Conservation (phyloP, 768 basidiomycete genomes). For the Paxillus ammoniavirescens region DNA sequence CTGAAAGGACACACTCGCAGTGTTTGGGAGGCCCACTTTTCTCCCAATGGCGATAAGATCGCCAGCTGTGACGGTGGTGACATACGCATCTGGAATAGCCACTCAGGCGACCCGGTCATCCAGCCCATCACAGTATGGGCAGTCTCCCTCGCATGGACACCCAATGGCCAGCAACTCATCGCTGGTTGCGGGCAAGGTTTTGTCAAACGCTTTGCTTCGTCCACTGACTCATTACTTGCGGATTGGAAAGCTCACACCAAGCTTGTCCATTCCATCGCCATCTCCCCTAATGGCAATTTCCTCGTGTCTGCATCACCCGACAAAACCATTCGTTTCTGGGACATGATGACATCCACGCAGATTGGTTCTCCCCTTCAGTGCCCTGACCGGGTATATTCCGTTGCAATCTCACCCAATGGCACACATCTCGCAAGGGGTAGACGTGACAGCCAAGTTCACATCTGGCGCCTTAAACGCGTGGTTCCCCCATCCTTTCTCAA, state of each 20-base stretch:
- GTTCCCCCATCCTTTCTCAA: not conserved
- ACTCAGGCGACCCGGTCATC: not conserved
- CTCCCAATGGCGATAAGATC: not conserved
- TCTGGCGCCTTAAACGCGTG: not conserved
- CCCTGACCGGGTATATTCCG: not conserved
- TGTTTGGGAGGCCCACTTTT: not conserved
- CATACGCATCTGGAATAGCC: not conserved
- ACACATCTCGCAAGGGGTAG: not conserved
- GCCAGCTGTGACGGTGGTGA: not conserved
- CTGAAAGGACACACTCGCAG: not conserved
- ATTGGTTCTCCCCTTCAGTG: not conserved
- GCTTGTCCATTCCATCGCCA: not conserved
- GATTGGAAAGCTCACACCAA: slow-evolving; percentile 2
- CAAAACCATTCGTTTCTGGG: slow-evolving; percentile 10
- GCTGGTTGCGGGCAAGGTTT: not conserved
- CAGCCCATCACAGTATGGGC: not conserved
- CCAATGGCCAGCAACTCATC: not conserved
- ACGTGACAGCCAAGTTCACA: not conserved
- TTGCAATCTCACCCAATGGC: not conserved
- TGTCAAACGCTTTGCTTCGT: not conserved
- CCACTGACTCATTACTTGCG: not conserved
- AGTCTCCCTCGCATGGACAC: not conserved
- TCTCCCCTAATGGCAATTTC: slow-evolving; percentile 5
- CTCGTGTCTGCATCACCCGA: slow-evolving; percentile 9
- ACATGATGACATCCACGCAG: not conserved